These are phyloP conservation scores for Kappamyces sp. DNA, from an alignment of 192 early-diverging fungal species.

Conservation along the genomic window DNA sequence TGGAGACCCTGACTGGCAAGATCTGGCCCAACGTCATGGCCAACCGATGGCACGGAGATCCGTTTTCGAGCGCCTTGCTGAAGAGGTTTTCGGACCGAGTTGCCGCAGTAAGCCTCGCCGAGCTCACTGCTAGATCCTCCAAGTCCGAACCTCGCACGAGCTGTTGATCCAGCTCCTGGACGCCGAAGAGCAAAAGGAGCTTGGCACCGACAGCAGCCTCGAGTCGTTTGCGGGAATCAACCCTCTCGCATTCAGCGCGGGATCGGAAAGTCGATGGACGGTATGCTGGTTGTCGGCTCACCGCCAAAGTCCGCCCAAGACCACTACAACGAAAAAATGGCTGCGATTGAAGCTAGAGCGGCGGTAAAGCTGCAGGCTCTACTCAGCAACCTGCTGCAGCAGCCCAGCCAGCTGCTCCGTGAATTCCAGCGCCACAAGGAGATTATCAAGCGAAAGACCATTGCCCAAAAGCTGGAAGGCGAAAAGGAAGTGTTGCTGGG, in stretches of 20 bases:
- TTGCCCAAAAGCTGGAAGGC: slow-evolving; percentile 31
- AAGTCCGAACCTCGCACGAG: slow-evolving; percentile 21
- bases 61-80: slow-evolving; percentile 22
- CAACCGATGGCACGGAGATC: slow-evolving; percentile 35
- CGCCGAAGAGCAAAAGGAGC: slow-evolving; percentile 31
- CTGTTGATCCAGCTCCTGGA: slow-evolving; percentile 24
- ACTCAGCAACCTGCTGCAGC: slow-evolving; percentile 28
- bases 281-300: slow-evolving; percentile 11
- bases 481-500: slow-evolving; percentile 37
- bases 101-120: slow-evolving; percentile 23
- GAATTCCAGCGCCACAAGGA: slow-evolving; percentile 44
- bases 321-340: slow-evolving; percentile 22
- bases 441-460: slow-evolving; percentile 26
- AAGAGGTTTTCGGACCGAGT: slow-evolving; percentile 20
- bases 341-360: slow-evolving; percentile 26
- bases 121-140: slow-evolving; percentile 23
- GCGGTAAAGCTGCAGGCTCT: slow-evolving; percentile 28
- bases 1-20: slow-evolving; percentile 31
- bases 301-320: slow-evolving; percentile 19
- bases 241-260: slow-evolving; percentile 22
- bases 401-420: slow-evolving; percentile 40
- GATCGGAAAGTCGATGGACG: slow-evolving; percentile 28
- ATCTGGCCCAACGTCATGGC: slow-evolving; percentile 42
- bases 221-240: slow-evolving; percentile 14
- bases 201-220: slow-evolving; percentile 20